Conservation (phyloP, 495 filamentous ascomycete species). For the Penicillium coffeae region DNA sequence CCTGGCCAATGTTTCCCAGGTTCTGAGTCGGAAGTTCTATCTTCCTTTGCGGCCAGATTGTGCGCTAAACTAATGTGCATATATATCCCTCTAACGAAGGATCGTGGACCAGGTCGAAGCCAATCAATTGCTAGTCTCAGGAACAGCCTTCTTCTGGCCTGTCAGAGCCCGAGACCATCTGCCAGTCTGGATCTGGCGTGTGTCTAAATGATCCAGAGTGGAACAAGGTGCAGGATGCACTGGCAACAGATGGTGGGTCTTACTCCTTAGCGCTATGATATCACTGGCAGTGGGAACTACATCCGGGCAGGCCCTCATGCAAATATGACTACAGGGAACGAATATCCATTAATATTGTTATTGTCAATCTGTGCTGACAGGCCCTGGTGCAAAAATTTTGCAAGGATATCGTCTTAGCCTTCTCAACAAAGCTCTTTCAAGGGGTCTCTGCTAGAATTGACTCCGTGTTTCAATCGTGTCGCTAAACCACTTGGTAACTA, state of each 20-base stretch:
- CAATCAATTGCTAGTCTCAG: not conserved
- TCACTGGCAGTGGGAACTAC: not conserved
- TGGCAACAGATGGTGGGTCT: not conserved
- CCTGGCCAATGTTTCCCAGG: too few relatives aligned
- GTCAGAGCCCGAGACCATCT: conserved; percentile 10
- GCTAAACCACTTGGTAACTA: too few relatives aligned
- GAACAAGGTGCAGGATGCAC: not conserved
- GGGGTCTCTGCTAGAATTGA: too few relatives aligned
- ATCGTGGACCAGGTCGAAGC: not conserved
- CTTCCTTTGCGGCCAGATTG: not conserved
- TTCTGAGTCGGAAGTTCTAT: too few relatives aligned
- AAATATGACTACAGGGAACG: not conserved
- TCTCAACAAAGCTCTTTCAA: not conserved
- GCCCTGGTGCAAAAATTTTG: not conserved
- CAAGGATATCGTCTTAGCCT: not conserved
- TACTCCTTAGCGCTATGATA: not conserved
- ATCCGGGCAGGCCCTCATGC: not conserved
- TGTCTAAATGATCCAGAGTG: conserved; percentile 4
- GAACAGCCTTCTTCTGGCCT: not conserved
- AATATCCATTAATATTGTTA: not conserved
- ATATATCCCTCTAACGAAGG: not conserved
- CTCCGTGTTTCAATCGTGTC: too few relatives aligned
- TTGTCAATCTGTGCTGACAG: not conserved
- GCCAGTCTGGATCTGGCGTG: conserved; percentile 12
- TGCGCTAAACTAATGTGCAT: not conserved